phyloP scores from a whole-genome alignment of 2,329 filamentous ascomycete species.

The Fusarium sp. region DNA sequence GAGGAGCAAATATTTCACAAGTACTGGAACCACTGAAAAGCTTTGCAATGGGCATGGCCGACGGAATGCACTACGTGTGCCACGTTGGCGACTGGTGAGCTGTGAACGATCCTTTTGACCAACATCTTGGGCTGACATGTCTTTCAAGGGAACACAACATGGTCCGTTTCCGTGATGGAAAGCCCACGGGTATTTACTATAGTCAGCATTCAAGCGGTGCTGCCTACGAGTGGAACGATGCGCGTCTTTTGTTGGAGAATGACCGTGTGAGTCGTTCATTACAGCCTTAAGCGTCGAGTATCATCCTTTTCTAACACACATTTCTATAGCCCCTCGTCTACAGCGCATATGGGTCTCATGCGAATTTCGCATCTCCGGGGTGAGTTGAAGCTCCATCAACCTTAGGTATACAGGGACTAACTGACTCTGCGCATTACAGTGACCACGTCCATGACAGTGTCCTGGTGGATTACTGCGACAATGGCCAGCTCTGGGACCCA shows the following conservation, averaged over 20 bases:
- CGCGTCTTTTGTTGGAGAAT: not conserved
- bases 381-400: not conserved
- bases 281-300: too few relatives aligned
- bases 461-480: constrained; percentile 47
- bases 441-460: constrained; percentile 44
- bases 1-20: not conserved
- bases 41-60: not conserved
- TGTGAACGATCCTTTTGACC: not conserved
- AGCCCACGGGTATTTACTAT: not conserved
- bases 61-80: not conserved
- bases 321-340: not conserved
- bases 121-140: not conserved
- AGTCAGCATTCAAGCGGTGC: not conserved
- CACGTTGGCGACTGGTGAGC: not conserved
- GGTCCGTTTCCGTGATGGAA: not conserved
- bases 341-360: not conserved
- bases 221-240: not conserved
- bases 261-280: not conserved
- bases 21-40: not conserved
- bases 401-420: not conserved
- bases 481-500: constrained; percentile 47
- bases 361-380: not conserved
- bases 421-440: not conserved
- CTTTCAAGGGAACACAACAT: not conserved
- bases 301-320: not conserved